Evolutionary conservation across 805 yeast genomes (phyloP).

Genomic region (Saccharomyces eubayanus): DNA sequence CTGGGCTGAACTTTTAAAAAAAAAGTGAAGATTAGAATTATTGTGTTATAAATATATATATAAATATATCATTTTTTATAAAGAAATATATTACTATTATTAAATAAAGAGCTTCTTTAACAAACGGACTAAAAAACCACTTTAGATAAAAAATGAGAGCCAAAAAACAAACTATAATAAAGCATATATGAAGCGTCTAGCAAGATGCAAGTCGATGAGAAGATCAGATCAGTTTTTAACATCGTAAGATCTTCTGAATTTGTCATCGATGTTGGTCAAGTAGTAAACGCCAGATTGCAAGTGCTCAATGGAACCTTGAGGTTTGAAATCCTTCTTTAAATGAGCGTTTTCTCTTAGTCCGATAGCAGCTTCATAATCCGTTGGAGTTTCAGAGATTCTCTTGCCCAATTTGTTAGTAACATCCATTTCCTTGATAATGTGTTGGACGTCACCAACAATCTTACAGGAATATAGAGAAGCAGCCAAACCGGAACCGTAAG

Average conservation of each 20-base stretch:
- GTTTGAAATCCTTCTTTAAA: slow-evolving; percentile 67
- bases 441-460: slow-evolving; percentile 72
- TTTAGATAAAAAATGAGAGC: background rate
- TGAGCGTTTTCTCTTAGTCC: slow-evolving; percentile 85
- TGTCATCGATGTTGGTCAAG: slow-evolving; percentile 75
- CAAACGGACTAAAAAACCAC: background rate
- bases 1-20: background rate
- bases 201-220: background rate
- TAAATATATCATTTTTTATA: background rate
- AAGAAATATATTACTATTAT: background rate
- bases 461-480: slow-evolving; percentile 74
- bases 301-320: slow-evolving; percentile 68
- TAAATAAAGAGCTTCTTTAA: background rate
- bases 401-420: slow-evolving; percentile 52
- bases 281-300: slow-evolving; percentile 75
- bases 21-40: background rate
- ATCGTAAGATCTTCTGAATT: slow-evolving; percentile 75
- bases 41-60: background rate
- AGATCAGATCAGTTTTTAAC: slow-evolving; percentile 45
- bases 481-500: slow-evolving; percentile 98
- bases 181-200: background rate
- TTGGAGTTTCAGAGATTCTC: slow-evolving; percentile 65
- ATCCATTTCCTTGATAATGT: slow-evolving; percentile 56
- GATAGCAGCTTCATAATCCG: slow-evolving; percentile 72
- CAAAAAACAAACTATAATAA: background rate